Evolutionary conservation across 1,139 yeast genomes (phyloP), one percentile per base, ranked within the genome.

Genomic region (Martiniozyma asiatica): DNA sequence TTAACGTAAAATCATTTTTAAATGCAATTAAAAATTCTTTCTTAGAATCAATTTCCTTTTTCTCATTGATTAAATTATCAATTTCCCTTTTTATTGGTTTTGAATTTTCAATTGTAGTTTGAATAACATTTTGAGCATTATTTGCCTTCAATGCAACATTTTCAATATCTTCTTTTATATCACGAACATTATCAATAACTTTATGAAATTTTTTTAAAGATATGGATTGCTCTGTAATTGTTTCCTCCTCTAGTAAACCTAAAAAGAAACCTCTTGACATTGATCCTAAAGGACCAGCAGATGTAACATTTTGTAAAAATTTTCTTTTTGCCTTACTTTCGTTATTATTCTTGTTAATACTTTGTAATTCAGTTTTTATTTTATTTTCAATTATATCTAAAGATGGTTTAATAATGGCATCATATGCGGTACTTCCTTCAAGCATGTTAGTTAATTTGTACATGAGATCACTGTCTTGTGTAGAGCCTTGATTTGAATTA

Each of bases 161-260:
- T 23, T 57, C 55, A 10, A 70, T 40, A 26, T 54, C 57, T 4
- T 48, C 51, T 20, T 60, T 61, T 10, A 77, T 56, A 2, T 59
- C 47, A 28, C 58, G 58, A 20, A 77, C 56, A 25, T 60, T 63
- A 29, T 56, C 58, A 10, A 73, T 65, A 8, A 72, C 59, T 2
- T 79, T 74, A 34, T 63, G 67, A 42, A 74, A 81, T 34, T 73
- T 80, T 41, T 68, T 72, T 32, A 85, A 57, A 0, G 73, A 61
- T 11, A 54, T 46, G 4, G 70, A 58, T 42, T 81, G 82, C 33
- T 70, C 70, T 39, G 66, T 70, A 34, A 84, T 58, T 25, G 82
- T 58, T 35, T 80, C 85, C n/a, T 63, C 62, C 44, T 84, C 94
- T 11, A 84, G 61, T 31, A 68, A 71, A 26, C 84, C 73, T 32